Percentiles rank a stretch among this genome's conserved stretches.
Evolutionary conservation across 352 stramenopile genomes (phyloP).

Genomic region (Aphanomyces astaci): DNA sequence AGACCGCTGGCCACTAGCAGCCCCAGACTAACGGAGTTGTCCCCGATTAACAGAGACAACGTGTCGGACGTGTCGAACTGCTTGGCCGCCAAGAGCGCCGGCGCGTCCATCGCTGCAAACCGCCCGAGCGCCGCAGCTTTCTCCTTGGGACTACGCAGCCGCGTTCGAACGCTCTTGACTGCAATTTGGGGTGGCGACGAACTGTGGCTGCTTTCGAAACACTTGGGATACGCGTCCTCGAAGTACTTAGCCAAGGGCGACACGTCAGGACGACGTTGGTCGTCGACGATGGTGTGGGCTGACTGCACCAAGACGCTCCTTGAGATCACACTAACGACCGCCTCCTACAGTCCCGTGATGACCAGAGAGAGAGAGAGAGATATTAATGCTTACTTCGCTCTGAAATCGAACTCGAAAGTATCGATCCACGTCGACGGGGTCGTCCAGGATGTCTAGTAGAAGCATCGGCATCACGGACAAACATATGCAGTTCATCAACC

Average conservation of each 20-base stretch:
- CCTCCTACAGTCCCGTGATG: background rate
- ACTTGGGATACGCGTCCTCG: background rate
- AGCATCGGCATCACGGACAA: too few species aligned
- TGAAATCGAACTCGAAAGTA: slow-evolving; percentile 19
- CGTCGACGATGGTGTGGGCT: background rate
- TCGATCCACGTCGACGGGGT: background rate
- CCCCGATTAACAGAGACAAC: background rate
- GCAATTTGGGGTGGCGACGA: background rate
- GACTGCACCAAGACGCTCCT: slow-evolving; percentile 15
- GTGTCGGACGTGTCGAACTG: background rate
- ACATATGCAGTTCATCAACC: background rate
- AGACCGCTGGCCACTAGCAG: slow-evolving; percentile 4
- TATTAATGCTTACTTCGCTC: background rate
- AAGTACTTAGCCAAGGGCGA: background rate
- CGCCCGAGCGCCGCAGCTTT: slow-evolving; percentile 1
- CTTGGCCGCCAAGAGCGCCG: background rate
- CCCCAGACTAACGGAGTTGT: background rate
- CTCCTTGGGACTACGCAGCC: slow-evolving; percentile 8
- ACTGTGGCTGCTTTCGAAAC: background rate
- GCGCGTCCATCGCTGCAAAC: background rate
- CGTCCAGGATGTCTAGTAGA: slow-evolving; percentile 1
- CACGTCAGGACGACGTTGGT: background rate
- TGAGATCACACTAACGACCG: background rate
- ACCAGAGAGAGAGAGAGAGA: background rate
- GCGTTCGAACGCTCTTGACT: slow-evolving; percentile 11